Base-by-base conservation (phyloP, 495 filamentous ascomycete genomes). In the Lentithecium fluviatile region DNA sequence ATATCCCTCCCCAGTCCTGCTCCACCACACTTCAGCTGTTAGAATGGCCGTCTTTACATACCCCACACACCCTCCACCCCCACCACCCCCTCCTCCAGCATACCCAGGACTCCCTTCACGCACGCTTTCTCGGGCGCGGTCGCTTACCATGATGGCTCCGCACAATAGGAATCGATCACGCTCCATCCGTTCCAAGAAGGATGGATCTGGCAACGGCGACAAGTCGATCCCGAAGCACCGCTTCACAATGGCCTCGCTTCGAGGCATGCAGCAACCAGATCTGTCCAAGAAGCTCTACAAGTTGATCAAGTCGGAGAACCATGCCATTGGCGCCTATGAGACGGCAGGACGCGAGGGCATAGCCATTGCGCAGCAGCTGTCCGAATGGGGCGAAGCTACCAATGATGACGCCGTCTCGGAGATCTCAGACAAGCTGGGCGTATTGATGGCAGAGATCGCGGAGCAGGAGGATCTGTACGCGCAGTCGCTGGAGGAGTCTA, bases 341-440 rank as follows among this genome's bases (percentile, higher is more conserved):
- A 71, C 83, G 0, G 94, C 94, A 10, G 88, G 83, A 20, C 85
- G 85, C 47, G 90, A 94, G 74, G 88, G 90, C 56, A 74, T 88
- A 37, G 83, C 85, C 15, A 88, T 96, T 67, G 93, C 92, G 8
- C 82, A 84, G 1, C 91, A 97, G 76, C 83, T 98, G n/a, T 92
- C 88, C 5, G 94, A 96, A 56, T 97, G 95, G 95, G 95, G 94
- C 52, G 91, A 96, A 72, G 81, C 86, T 42, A 94, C 91, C 2
- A 79, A 80, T 3, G 94, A 98, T 70, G 91, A 94, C 46, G 85
- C 86, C 37, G 76, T 98, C 66, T 89, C 84, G 8, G 93, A 97
- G 71, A 81, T 98, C 56, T 87, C 87, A 58, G 95, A 97, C 77
- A 97, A 97, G 76, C 76, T 98, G 42, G 95, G 90, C 29, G 94